Evolutionary conservation across 2,329 filamentous ascomycete species (phyloP).

Genomic region (Alternaria alternata): DNA sequence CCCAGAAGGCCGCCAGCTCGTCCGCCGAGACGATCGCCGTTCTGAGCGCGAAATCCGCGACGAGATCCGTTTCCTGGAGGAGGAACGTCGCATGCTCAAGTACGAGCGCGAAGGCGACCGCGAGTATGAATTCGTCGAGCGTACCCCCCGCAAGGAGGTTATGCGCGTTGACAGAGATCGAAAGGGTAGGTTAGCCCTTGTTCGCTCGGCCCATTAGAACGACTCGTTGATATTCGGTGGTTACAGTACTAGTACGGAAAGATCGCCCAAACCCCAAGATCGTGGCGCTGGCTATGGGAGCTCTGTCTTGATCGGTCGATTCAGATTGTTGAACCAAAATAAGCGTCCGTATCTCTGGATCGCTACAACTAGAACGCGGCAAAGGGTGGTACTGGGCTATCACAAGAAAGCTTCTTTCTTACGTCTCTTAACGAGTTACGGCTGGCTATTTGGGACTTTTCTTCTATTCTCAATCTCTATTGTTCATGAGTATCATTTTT

Average conservation of each 20-base stretch:
- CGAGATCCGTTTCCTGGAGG: constrained; percentile 76
- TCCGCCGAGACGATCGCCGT: constrained; percentile 31
- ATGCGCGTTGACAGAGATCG: constrained; percentile 84
- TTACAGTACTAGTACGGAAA: constrained; percentile 40
- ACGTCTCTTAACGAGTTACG: neutral
- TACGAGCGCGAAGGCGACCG: constrained; percentile 64
- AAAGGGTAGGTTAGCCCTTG: constrained; percentile 94
- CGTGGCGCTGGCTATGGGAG: constrained; percentile 40
- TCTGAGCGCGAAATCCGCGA: constrained; percentile 72
- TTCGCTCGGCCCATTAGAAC: constrained; percentile 71
- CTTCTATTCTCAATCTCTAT: constrained; percentile 3
- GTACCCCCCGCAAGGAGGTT: constrained; percentile 59
- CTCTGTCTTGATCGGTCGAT: constrained; percentile 6
- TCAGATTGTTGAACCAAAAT: neutral
- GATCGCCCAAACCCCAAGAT: constrained; percentile 53
- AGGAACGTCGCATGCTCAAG: constrained; percentile 66
- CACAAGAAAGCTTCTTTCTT: neutral
- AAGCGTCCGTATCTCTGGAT: neutral
- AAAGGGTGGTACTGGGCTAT: neutral
- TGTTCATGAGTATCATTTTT: neutral
- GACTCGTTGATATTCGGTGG: constrained; percentile 47
- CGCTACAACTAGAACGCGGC: neutral
- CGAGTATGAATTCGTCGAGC: constrained; percentile 70
- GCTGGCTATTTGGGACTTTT: neutral
- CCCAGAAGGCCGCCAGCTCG: constrained; percentile 48